Base-by-base conservation (phyloP, 2,329 filamentous ascomycete genomes). In the Exophiala alcalophila region DNA sequence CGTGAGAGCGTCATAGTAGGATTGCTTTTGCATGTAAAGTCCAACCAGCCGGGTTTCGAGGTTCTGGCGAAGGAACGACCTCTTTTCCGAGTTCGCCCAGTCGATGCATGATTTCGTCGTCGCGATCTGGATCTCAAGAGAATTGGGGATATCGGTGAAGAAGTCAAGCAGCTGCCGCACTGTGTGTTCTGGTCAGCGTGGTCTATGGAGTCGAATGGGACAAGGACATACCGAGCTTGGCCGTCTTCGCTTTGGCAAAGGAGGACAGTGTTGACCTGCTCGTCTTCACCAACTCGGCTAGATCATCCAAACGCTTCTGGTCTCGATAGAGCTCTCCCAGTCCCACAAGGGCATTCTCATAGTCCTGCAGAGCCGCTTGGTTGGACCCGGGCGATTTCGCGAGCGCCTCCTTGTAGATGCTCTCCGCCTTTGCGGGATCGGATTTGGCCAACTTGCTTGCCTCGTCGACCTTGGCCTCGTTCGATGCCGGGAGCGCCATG, bases 41-140 rank as follows among this genome's bases (percentile, higher is more conserved):
- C 81, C 77, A 40, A 98, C 92, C 44, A 98, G 83, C 52, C 92
- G 86, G 44, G 91, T 94, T 75, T 98, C 89, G 62, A 98, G 87
- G 68, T 94, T 95, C 73, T 98, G 92, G 57, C 92, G 89, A 58
- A 98, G 80, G 77, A 98, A 98, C 48, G 88, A 87, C 62, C 92
- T 85, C 59, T 90, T 86, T 73, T 97, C 47, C 2, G 47, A 44
- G 25, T 53, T 53, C 29, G 50, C 92, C 92, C 92, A 98, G 72
- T 97, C 91, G 81, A 98, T 98, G 73, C 89, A 97, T 70, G 92
- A 95, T 71, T 95, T 95, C 61, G 92, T 98, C 59, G 96, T 88
- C 65, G 83, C 73, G 65, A 95, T 89, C 72, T 98, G 92, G 63
- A 84, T 86, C 65, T 98, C 92, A 73, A 85, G 85, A 58, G 88